Base-by-base conservation (phyloP, 441 rosid species). In the Gossypium davidsonii region DNA sequence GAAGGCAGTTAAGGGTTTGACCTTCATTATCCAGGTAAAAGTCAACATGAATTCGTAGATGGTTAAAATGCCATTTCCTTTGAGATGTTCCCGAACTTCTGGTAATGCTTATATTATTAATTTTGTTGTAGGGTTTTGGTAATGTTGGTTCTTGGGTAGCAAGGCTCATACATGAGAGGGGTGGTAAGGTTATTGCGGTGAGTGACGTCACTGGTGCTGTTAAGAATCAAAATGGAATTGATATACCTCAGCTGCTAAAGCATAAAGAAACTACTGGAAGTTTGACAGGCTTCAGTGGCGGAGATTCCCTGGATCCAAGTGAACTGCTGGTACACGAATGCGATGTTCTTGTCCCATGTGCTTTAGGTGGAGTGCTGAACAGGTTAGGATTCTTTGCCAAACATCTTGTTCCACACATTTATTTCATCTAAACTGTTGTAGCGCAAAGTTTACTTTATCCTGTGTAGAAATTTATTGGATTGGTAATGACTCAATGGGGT, bases 131-230 rank as follows among this genome's bases (percentile, higher is more conserved):
- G 99, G 99, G 99, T 53, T 95, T 95, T 46, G 98, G 98, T 20
- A 95, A 95, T 81, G 98, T 95, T 67, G 98, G 99, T 37, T 87
- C 97, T 48, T 93, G 97, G 98, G 97, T 90, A 2, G 87, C 97
- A 6, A 89, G 74, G 79, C 80, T 93, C 67, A 86, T 95, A 71
- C 94, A 94, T 28, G 94, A 92, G 84, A 86, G 80, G 79, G 98
- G 98, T 44, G 99, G 99, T 20, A 92, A 90, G 84, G 85, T 94
- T 69, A 81, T 92, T 72, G 98, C 96, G 2, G 92, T 94, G 31
- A 94, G 97, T 37, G 98, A 94, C 82, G 76, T 94, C 67, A 90
- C 92, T 6, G 98, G 99, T 76, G 99, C 99, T 23, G 71, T 92
- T 23, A 87, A 80, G 79, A 92, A 94, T 71, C 84, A 80, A 12